Conservation (phyloP, 2,329 filamentous ascomycete genomes). For the Hypoxylon sp. region DNA sequence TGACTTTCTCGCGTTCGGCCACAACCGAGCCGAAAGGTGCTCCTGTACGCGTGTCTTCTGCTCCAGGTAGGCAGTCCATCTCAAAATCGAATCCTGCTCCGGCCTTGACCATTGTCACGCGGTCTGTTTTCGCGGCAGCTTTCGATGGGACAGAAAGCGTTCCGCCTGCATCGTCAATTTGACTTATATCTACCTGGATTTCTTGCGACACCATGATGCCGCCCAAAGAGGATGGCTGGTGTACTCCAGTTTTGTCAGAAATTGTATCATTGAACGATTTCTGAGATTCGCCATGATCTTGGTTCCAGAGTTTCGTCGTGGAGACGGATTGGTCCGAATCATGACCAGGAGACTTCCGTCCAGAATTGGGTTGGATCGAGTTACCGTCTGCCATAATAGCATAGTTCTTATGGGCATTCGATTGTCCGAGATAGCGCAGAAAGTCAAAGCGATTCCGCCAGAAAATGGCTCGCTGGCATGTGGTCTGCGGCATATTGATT, state of each 20-base stretch:
- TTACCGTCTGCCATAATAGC: constrained; percentile 53
- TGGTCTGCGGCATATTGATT: constrained; percentile 37
- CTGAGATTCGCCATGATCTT: constrained; percentile 18
- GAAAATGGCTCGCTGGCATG: constrained; percentile 24
- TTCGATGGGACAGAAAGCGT: constrained; percentile 26
- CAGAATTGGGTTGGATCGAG: constrained; percentile 48
- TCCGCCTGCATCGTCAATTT: constrained; percentile 50
- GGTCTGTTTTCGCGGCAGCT: constrained; percentile 23
- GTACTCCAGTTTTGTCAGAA: constrained; percentile 25
- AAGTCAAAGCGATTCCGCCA: constrained; percentile 27
- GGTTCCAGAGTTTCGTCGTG: constrained; percentile 55
- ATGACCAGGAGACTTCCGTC: constrained; percentile 47
- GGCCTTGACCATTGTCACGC: constrained; percentile 42
- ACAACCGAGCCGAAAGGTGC: constrained; percentile 51
- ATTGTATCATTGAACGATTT: constrained; percentile 32
- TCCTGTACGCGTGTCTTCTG: constrained; percentile 34
- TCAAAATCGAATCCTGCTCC: constrained; percentile 47
- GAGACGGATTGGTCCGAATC: constrained; percentile 53
- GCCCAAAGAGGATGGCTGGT: constrained; percentile 57
- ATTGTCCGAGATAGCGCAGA: constrained; percentile 23
- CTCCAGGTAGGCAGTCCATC: constrained; percentile 48
- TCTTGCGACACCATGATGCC: constrained; percentile 76
- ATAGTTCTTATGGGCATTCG: constrained; percentile 31
- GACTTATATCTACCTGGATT: constrained; percentile 67
- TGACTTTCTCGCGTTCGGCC: constrained; percentile 56